phyloP scores from a whole-genome alignment of 352 stramenopile species.

The Pythium phragmitis region DNA sequence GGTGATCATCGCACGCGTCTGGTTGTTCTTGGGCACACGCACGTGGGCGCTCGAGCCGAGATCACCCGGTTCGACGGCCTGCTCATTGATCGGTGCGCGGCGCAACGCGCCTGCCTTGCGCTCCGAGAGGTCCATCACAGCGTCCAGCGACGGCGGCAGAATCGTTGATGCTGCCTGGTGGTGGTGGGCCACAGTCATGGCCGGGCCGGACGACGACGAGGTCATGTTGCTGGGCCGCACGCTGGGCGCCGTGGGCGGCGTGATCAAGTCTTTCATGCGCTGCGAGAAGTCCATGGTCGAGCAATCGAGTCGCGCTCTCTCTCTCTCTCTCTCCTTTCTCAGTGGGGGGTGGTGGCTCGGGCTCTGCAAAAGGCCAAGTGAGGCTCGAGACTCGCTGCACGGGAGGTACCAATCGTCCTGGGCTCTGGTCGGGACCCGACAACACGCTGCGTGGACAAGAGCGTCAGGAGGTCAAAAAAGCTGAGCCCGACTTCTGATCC shows the following conservation, averaged over 20 bases:
- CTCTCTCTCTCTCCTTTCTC: constrained; percentile 3
- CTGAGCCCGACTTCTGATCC: background rate
- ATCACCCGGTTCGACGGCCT: constrained; percentile 66
- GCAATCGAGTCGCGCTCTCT: background rate
- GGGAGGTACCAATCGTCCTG: background rate
- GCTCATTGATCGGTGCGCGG: constrained; percentile 77
- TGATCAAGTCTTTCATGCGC: constrained; percentile 71
- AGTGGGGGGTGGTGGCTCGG: constrained; percentile 7
- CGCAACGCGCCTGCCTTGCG: constrained; percentile 51
- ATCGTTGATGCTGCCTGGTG: background rate
- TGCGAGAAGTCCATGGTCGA: constrained; percentile 69
- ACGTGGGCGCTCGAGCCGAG: constrained; percentile 44
- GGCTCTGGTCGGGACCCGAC: constrained; percentile 3
- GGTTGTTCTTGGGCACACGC: constrained; percentile 69
- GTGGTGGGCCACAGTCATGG: constrained; percentile 18
- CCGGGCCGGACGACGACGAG: constrained; percentile 15
- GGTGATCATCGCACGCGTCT: constrained; percentile 74
- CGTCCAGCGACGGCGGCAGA: constrained; percentile 23
- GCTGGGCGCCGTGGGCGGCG: constrained; percentile 45
- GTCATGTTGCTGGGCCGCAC: constrained; percentile 49
- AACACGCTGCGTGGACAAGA: background rate
- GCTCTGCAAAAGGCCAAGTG: constrained; percentile 28
- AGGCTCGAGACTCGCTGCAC: background rate
- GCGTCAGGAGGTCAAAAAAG: background rate
- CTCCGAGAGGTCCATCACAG: constrained; percentile 49